Evolutionary conservation across 805 yeast genomes (phyloP).

Genomic region (Scheffersomyces ergatensis): DNA sequence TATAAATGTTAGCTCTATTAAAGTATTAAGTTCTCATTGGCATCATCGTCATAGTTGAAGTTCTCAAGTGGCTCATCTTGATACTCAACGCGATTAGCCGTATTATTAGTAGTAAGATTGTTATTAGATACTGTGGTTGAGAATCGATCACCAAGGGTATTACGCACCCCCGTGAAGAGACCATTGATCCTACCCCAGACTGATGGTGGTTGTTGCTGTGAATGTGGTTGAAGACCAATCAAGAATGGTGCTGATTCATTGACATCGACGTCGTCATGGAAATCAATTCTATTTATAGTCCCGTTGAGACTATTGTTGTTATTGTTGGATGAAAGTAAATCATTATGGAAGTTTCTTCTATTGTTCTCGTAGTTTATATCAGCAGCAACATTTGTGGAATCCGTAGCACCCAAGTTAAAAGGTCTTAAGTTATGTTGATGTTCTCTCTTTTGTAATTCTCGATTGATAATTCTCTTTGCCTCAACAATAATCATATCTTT

Average conservation of each 20-base stretch:
- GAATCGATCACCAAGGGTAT: constrained; percentile 15
- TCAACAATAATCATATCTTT: constrained; percentile 38
- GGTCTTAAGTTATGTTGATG: constrained; percentile 20
- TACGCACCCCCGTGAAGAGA: constrained; percentile 19
- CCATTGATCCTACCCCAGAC: constrained; percentile 28
- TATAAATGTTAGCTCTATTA: constrained; percentile 9
- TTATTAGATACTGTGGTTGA: neutral
- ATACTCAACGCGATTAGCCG: constrained; percentile 5
- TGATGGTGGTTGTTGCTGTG: constrained; percentile 2
- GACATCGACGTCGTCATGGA: constrained; percentile 12
- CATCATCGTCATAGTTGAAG: constrained; percentile 33
- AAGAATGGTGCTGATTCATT: constrained; percentile 2
- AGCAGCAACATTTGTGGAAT: constrained; percentile 7
- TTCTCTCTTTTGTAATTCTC: constrained; percentile 30
- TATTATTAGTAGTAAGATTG: too few relatives aligned
- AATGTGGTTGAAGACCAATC: neutral
- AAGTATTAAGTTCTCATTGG: constrained; percentile 29
- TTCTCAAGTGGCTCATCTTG: constrained; percentile 29
- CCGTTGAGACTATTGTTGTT: neutral
- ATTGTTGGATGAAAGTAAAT: constrained; percentile 8
- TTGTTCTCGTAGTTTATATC: constrained; percentile 27
- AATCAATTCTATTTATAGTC: constrained; percentile 19
- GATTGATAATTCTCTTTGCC: constrained; percentile 37
- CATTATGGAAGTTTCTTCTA: constrained; percentile 21
- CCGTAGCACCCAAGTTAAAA: constrained; percentile 18